These are phyloP conservation scores for Puccinia hordei DNA, from an alignment of 1,284 basidiomycete genomes.

Conservation along the genomic window DNA sequence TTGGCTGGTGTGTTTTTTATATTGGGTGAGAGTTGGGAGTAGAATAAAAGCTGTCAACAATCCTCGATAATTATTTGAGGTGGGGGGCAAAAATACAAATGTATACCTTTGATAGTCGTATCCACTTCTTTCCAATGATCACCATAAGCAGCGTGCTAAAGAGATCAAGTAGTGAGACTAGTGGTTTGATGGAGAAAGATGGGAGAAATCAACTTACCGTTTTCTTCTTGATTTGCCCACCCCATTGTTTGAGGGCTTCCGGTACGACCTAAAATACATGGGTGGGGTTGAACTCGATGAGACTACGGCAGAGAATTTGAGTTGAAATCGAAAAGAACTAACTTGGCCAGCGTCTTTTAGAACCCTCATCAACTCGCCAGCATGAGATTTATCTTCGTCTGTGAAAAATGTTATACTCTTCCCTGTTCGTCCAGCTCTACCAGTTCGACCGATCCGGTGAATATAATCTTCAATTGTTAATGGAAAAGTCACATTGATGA, in stretches of 20 bases:
- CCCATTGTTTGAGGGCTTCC: constrained; percentile 44
- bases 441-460: constrained; percentile 94
- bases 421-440: constrained; percentile 85
- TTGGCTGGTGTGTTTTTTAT: constrained; percentile 19
- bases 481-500: constrained; percentile 79
- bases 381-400: constrained; percentile 68
- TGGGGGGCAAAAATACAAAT: not conserved
- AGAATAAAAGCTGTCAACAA: not conserved
- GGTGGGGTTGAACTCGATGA: not conserved
- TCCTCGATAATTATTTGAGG: not conserved
- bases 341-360: constrained; percentile 79
- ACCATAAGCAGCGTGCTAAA: constrained; percentile 55
- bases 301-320: not conserved
- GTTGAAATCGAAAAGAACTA: constrained; percentile 54
- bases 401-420: constrained; percentile 94
- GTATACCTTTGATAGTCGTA: constrained; percentile 66
- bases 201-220: constrained; percentile 18
- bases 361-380: constrained; percentile 90
- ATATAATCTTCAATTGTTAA: constrained; percentile 83
- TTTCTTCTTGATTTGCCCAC: constrained; percentile 50
- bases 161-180: not conserved
- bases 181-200: not conserved
- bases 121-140: constrained; percentile 60
- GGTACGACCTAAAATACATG: constrained; percentile 29
- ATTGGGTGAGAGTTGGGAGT: not conserved